These are phyloP conservation scores for Prunus fruticosa DNA, from an alignment of 306 rosid species.

Conservation along the genomic window DNA sequence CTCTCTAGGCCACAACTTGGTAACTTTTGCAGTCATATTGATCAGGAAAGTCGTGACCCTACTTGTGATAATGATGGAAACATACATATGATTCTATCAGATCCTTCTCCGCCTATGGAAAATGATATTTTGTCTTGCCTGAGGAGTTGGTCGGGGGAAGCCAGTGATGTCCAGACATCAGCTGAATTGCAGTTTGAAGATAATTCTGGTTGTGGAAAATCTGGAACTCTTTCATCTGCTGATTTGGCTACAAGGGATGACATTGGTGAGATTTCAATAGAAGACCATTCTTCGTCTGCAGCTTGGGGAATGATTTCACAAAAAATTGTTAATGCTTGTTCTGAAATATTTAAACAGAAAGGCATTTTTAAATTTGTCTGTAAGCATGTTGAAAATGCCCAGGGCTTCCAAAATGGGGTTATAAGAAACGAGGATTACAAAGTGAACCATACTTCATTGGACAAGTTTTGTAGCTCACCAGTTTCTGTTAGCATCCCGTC, in stretches of 20 bases:
- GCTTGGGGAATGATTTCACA: conserved; percentile 79
- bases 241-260: conserved; percentile 44
- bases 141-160: conserved; percentile 36
- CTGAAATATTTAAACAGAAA: conserved; percentile 59
- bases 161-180: conserved; percentile 30
- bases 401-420: conserved; percentile 24
- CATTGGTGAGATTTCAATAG: conserved; percentile 82
- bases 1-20: conserved; percentile 43
- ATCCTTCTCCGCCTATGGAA: conserved; percentile 58
- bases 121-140: conserved; percentile 72
- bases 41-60: conserved; percentile 41
- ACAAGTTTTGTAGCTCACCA: conserved; percentile 57
- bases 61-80: conserved; percentile 43
- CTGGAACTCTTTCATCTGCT: conserved; percentile 27
- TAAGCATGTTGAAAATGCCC: conserved; percentile 56
- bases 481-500: conserved; percentile 47
- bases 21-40: conserved; percentile 35
- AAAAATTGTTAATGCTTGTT: conserved; percentile 53
- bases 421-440: conserved; percentile 33
- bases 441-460: conserved; percentile 36
- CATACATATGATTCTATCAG: conserved; percentile 66
- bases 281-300: conserved; percentile 58
- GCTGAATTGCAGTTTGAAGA: conserved; percentile 29
- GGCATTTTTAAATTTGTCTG: conserved; percentile 60
- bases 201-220: conserved; percentile 31